Evolutionary conservation across 768 basidiomycete species (phyloP).

Genomic region (Chalciporus piperatus): DNA sequence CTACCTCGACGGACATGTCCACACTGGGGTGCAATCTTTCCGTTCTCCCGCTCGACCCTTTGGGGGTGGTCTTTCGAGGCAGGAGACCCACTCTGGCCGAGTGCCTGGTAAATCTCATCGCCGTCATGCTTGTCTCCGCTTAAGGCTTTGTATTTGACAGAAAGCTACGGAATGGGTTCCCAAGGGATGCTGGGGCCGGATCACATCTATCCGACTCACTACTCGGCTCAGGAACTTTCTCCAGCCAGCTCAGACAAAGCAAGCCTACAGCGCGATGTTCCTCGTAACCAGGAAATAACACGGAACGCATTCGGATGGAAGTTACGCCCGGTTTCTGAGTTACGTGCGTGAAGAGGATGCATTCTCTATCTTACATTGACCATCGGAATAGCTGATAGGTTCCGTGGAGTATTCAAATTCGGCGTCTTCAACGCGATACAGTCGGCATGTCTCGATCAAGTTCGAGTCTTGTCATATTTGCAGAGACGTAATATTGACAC

Average conservation of each 20-base stretch:
- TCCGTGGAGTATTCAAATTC: constrained; percentile 81
- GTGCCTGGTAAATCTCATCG: neutral
- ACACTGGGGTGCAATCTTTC: neutral
- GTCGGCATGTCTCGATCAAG: constrained; percentile 75
- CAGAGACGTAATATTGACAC: neutral
- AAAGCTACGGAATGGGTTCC: neutral
- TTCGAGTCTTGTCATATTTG: constrained; percentile 26
- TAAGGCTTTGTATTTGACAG: constrained; percentile 7
- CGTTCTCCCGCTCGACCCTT: neutral
- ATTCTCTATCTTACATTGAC: constrained; percentile 2
- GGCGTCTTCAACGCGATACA: constrained; percentile 91
- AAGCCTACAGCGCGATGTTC: neutral
- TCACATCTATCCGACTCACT: neutral
- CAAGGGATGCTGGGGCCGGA: neutral
- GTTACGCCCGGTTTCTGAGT: constrained; percentile 67
- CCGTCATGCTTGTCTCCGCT: neutral
- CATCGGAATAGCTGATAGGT: constrained; percentile 66
- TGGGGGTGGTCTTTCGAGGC: neutral
- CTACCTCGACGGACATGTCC: constrained; percentile 1
- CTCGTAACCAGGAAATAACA: constrained; percentile 16
- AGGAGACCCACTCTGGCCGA: neutral
- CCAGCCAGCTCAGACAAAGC: neutral
- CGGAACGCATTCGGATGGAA: constrained; percentile 45
- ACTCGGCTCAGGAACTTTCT: neutral
- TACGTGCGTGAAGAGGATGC: constrained; percentile 46